Conservation (phyloP, 2,329 filamentous ascomycete genomes). For the Microsporum ferrugineum region DNA sequence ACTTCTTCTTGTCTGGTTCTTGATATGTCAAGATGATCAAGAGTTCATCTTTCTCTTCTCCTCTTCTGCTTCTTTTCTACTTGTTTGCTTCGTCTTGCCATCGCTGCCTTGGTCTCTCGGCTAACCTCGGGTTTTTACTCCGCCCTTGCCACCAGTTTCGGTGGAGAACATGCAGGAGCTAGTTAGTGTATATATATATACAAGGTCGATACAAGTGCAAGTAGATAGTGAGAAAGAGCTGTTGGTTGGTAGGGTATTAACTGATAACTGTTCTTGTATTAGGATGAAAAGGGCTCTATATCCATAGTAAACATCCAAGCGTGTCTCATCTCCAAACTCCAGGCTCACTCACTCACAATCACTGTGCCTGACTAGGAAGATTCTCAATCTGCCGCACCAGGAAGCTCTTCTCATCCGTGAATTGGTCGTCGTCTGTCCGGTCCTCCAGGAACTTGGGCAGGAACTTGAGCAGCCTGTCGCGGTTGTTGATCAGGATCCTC, state of each 20-base stretch:
- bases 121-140: not conserved
- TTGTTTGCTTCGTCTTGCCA: not conserved
- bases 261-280: not conserved
- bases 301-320: not conserved
- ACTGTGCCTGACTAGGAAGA: constrained; percentile 20
- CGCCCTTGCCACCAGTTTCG: not conserved
- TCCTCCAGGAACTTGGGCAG: constrained; percentile 87
- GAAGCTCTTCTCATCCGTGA: constrained; percentile 95
- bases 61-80: not conserved
- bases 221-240: not conserved
- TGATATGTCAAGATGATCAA: not conserved
- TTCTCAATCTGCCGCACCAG: constrained; percentile 80
- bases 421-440: constrained; percentile 93
- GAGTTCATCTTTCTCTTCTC: not conserved
- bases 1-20: not conserved
- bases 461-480: constrained; percentile 80
- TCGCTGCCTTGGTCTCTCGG: not conserved
- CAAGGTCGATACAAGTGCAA: not conserved
- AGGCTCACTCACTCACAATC: not conserved
- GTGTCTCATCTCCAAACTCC: not conserved
- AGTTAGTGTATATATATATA: not conserved
- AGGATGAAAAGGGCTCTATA: not conserved
- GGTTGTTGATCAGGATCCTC: constrained; percentile 91
- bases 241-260: not conserved
- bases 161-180: not conserved